Base-by-base conservation (phyloP, 2,329 filamentous ascomycete genomes). In the Sclerotinia nivalis region DNA sequence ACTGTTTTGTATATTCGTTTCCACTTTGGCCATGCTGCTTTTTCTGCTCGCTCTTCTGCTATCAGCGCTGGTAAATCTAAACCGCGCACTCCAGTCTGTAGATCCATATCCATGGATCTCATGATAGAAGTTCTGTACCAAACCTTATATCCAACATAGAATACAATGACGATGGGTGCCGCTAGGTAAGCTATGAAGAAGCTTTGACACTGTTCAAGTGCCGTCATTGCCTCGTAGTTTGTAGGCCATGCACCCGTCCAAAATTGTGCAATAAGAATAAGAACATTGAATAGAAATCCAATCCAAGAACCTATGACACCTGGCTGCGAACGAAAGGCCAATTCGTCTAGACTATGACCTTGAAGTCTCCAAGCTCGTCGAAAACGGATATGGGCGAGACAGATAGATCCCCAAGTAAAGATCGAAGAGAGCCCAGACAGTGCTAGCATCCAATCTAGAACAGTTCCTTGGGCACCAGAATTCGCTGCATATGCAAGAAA, bases 371-470 rank as follows among this genome's bases (percentile, higher is more conserved):
- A 97, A n/a, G 89, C 92, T 37, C 82, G 82, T 73, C 94, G 92
- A 86, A 97, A 97, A 69, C 93, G 93, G 77, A 97, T 96, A 80
- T 97, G 94, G 34, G 91, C 88, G n/a, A 96, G 82, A 80, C 93
- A 97, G 79, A 97, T 95, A 73, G 91, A 91, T 69, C 85, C 88
- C 92, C 92, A 94, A 7, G 91, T 93, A 82, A 94, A 92, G 78
- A 93, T 86, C 59, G 87, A 89, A 13, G 89, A 91, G 34, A 93
- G 84, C 61, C 89, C 91, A 1, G 90, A 92, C 61, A 93, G 84
- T 71, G 91, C 87, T 55, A 92, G 84, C 80, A 97, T 87, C 93
- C 94, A 97, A 76, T 87, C 85, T 73, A 97, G 91, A 7, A 92
- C 88, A 43, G 84, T 81, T 22, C 82, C 82, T 73, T 87, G 79